A percentile compares a stretch with the other conserved stretches of the same genome.
Evolutionary conservation across 2,329 filamentous ascomycete species (phyloP).

Genomic region (Didymella pinodella): DNA sequence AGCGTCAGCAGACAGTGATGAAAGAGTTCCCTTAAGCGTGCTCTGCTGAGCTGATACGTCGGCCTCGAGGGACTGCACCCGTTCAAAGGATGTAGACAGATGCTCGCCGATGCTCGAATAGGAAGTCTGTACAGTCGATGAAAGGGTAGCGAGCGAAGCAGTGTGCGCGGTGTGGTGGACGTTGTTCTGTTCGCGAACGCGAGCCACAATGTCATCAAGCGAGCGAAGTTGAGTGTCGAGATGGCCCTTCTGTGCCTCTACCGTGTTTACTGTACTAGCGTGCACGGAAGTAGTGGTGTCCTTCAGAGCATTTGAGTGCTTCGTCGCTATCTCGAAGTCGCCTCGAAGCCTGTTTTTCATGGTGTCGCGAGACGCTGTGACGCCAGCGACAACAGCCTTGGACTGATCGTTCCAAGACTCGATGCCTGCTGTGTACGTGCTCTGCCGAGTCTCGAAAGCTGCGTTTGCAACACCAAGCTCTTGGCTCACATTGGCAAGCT

Average conservation of each 20-base stretch:
- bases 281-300: conserved; percentile 86
- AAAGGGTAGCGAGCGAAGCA: conserved; percentile 70
- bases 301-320: conserved; percentile 84
- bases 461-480: conserved; percentile 71
- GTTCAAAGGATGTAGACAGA: conserved; percentile 72
- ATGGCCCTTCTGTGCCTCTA: conserved; percentile 86
- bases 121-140: conserved; percentile 73
- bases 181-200: conserved; percentile 81
- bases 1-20: conserved; percentile 63
- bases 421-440: conserved; percentile 74
- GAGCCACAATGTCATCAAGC: conserved; percentile 87
- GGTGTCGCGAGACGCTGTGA: conserved; percentile 75
- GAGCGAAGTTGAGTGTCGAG: conserved; percentile 88
- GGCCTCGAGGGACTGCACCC: conserved; percentile 72
- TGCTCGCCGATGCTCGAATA: conserved; percentile 75
- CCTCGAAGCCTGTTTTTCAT: conserved; percentile 84
- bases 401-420: conserved; percentile 76
- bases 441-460: conserved; percentile 70
- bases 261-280: conserved; percentile 86
- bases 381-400: conserved; percentile 71
- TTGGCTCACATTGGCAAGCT: conserved; percentile 68
- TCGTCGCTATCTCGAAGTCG: conserved; percentile 81
- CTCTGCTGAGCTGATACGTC: conserved; percentile 70
- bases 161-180: conserved; percentile 75
- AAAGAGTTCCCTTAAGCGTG: conserved; percentile 67